Conservation (phyloP, 768 basidiomycete species). For the Tulasnella sp. region DNA sequence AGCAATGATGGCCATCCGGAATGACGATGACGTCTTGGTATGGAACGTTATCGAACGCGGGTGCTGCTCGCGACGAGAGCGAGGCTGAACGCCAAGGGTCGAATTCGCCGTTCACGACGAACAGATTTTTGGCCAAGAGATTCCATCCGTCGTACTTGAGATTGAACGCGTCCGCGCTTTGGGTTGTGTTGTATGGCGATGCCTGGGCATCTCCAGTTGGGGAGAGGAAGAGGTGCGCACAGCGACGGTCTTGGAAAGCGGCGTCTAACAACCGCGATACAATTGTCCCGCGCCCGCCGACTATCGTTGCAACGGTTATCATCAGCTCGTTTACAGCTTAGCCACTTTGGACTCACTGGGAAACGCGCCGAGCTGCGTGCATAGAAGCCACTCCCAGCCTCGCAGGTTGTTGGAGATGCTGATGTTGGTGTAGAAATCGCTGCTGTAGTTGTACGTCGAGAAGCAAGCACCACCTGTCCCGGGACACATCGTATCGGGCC, state of each 20-base stretch:
- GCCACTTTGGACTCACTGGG: neutral
- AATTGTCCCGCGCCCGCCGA: neutral
- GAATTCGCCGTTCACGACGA: conserved; percentile 31
- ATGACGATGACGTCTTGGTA: neutral
- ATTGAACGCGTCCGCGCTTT: neutral
- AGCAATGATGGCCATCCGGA: conserved; percentile 16
- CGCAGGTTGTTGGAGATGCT: conserved; percentile 7
- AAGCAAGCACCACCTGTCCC: conserved; percentile 22
- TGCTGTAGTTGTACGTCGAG: conserved; percentile 25
- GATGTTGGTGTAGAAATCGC: neutral
- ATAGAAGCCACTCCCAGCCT: conserved; percentile 23
- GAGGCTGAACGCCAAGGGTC: conserved; percentile 32
- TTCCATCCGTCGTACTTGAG: neutral
- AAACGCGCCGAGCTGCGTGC: conserved; percentile 26
- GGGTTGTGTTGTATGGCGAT: too few species aligned
- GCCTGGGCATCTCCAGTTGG: neutral
- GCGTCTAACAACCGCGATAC: neutral
- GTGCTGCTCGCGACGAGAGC: conserved; percentile 24
- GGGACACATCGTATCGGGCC: neutral
- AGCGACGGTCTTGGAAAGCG: neutral
- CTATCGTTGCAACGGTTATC: neutral
- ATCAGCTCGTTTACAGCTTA: too few species aligned
- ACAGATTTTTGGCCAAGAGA: neutral
- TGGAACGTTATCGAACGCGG: neutral
- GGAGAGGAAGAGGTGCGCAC: conserved; percentile 3